phyloP scores from a whole-genome alignment of 2,329 filamentous ascomycete species.

The Talaromyces sp. region DNA sequence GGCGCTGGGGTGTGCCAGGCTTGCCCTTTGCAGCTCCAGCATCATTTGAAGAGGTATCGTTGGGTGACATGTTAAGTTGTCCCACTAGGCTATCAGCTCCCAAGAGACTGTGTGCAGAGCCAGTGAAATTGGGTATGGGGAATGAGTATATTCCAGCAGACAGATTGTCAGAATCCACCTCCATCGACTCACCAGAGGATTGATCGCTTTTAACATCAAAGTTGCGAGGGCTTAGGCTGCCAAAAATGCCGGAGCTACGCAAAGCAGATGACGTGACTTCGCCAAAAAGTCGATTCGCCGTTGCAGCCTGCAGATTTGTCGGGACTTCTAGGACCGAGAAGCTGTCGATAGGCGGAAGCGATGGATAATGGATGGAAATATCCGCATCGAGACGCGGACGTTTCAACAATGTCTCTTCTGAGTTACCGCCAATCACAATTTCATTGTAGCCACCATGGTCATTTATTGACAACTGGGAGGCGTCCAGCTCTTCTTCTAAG shows the following conservation, averaged over 20 bases:
- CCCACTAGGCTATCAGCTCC: slow-evolving; percentile 48
- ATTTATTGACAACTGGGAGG: slow-evolving; percentile 63
- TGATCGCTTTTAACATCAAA: slow-evolving; percentile 39
- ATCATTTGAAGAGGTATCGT: slow-evolving; percentile 30
- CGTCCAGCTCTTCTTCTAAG: slow-evolving; percentile 43
- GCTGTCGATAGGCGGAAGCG: slow-evolving; percentile 40
- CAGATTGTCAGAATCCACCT: slow-evolving; percentile 30
- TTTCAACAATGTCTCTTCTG: slow-evolving; percentile 32
- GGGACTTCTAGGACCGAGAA: slow-evolving; percentile 27
- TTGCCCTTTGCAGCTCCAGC: slow-evolving; percentile 31
- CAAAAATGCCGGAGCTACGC: slow-evolving; percentile 51
- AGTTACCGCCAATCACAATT: background rate
- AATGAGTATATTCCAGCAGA: slow-evolving; percentile 39
- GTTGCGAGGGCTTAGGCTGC: slow-evolving; percentile 25
- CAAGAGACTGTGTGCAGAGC: slow-evolving; percentile 46
- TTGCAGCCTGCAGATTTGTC: slow-evolving; percentile 24
- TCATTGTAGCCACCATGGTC: slow-evolving; percentile 44
- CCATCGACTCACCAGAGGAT: slow-evolving; percentile 42
- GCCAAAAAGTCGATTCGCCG: slow-evolving; percentile 54
- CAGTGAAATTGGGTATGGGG: slow-evolving; percentile 32
- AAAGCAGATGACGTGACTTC: slow-evolving; percentile 58
- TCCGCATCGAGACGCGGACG: slow-evolving; percentile 31
- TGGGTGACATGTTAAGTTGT: slow-evolving; percentile 47
- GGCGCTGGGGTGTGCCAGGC: slow-evolving; percentile 33
- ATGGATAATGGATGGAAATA: slow-evolving; percentile 40